Evolutionary conservation across 2,329 filamentous ascomycete genomes (phyloP).

Genomic region (Claviceps quebecensis): DNA sequence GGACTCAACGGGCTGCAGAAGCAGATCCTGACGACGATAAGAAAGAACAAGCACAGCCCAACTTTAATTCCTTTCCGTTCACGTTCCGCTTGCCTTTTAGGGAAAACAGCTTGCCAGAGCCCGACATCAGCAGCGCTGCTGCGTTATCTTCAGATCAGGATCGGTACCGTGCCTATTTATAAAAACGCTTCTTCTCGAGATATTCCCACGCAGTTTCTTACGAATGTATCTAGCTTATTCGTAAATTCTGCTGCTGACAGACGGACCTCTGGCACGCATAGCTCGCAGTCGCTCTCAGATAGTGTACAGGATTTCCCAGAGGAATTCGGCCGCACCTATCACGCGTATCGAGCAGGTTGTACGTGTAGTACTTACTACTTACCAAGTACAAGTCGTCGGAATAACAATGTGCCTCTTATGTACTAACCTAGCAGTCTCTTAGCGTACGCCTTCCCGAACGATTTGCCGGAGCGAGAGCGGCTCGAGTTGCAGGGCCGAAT

Average conservation of each 20-base stretch:
- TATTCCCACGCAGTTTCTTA: background rate
- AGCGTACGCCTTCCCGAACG: conserved; percentile 35
- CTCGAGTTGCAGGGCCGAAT: conserved; percentile 25
- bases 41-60: background rate
- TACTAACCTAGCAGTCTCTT: conserved; percentile 2
- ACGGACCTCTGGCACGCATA: conserved; percentile 5
- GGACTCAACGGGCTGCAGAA: background rate
- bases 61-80: conserved; percentile 15
- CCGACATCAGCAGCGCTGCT: conserved; percentile 13
- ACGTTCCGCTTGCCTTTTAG: conserved; percentile 19
- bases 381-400: background rate
- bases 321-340: conserved; percentile 32
- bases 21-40: background rate
- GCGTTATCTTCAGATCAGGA: background rate
- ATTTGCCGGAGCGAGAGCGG: conserved; percentile 26
- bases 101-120: conserved; percentile 18
- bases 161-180: background rate
- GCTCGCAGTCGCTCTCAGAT: conserved; percentile 25
- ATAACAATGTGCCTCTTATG: background rate
- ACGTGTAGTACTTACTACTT: conserved; percentile 11
- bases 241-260: background rate
- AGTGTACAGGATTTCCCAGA: conserved; percentile 28
- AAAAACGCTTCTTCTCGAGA: background rate
- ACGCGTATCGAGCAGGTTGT: conserved; percentile 34
- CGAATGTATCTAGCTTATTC: no score